phyloP scores from a whole-genome alignment of 106 monocot species.

The Iris macrosiphon region DNA sequence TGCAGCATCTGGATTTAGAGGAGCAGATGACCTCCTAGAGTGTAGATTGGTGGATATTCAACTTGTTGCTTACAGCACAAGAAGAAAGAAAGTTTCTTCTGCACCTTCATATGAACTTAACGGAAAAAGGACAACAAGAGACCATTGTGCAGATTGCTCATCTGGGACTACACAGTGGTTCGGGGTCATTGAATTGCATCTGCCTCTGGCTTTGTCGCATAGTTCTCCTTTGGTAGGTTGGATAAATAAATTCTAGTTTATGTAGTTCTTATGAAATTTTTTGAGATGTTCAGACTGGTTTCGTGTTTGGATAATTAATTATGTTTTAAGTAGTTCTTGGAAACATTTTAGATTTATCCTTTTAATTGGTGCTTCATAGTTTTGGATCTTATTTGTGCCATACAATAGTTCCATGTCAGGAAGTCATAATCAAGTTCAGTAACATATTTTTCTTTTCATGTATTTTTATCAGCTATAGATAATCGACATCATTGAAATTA shows the following conservation, averaged over 20 bases:
- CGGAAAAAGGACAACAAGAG: conserved; percentile 13
- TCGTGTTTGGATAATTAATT: too few relatives aligned
- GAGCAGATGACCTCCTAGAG: conserved; percentile 72
- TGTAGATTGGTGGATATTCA: conserved; percentile 60
- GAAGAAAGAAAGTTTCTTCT: conserved; percentile 59
- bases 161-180: conserved; percentile 51
- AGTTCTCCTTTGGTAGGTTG: conserved; percentile 50
- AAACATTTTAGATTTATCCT: too few relatives aligned
- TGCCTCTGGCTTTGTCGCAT: conserved; percentile 52
- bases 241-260: background rate
- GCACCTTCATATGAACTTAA: conserved; percentile 68
- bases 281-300: too few relatives aligned
- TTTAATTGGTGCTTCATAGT: too few relatives aligned
- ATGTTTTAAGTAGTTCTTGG: too few relatives aligned
- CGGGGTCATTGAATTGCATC: conserved; percentile 61
- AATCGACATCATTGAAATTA: too few relatives aligned
- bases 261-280: background rate
- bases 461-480: background rate
- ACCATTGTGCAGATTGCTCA: conserved; percentile 10
- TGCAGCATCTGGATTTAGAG: conserved; percentile 91
- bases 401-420: too few relatives aligned
- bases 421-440: background rate
- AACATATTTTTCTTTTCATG: background rate
- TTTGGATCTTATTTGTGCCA: too few relatives aligned
- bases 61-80: conserved; percentile 38